Conservation (phyloP, 805 yeast genomes). For the Schwanniomyces sp. region DNA sequence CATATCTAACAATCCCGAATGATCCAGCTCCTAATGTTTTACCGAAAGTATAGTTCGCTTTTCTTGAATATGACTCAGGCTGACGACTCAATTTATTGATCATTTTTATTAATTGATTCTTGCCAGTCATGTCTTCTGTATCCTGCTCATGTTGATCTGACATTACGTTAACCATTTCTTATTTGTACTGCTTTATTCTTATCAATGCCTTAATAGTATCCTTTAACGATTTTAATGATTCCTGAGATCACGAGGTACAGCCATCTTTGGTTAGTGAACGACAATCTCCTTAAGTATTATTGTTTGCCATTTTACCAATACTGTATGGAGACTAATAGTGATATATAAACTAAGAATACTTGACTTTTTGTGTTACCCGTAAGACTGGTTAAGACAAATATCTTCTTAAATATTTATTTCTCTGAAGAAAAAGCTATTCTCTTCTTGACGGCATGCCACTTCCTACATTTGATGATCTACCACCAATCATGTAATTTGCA, state of each 20-base stretch:
- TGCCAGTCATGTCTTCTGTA: constrained; percentile 5
- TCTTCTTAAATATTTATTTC: no score
- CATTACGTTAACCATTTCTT: background rate
- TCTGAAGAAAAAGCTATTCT: no score
- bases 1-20: constrained; percentile 88
- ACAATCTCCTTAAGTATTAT: background rate
- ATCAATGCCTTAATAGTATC: background rate
- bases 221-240: background rate
- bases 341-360: no score
- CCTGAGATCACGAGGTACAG: background rate
- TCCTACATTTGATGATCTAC: no score
- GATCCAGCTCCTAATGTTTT: constrained; percentile 92
- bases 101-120: constrained; percentile 30
- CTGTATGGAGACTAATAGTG: background rate
- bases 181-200: background rate
- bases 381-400: no score
- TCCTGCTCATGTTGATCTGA: background rate
- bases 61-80: constrained; percentile 67
- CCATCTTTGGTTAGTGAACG: background rate
- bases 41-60: constrained; percentile 72
- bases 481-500: no score
- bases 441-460: no score
- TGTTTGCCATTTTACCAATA: background rate
- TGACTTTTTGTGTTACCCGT: no score
- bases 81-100: constrained; percentile 67